These are phyloP conservation scores for Myriangium duriaei DNA, from an alignment of 2,329 filamentous ascomycete genomes.

Conservation along the genomic window DNA sequence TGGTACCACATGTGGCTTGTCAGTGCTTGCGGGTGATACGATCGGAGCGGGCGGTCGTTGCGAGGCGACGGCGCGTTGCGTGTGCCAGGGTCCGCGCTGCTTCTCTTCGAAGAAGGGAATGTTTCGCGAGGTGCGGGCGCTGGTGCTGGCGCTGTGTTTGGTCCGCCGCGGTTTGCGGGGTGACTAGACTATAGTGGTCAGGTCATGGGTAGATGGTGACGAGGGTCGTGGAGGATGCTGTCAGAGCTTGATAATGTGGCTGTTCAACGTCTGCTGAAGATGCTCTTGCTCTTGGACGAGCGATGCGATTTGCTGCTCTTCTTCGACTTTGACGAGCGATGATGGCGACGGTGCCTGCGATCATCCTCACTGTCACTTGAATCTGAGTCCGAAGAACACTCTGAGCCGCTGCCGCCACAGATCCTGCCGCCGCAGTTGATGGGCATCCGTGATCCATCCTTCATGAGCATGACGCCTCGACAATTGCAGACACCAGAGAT, in stretches of 20 bases:
- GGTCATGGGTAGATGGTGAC: too few species aligned
- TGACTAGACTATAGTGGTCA: too few species aligned
- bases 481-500: constrained; percentile 62
- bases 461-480: constrained; percentile 93
- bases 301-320: constrained; percentile 5
- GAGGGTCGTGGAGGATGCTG: too few species aligned
- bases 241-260: constrained; percentile 38
- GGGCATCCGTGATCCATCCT: constrained; percentile 79
- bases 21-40: too few species aligned
- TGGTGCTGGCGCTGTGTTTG: too few species aligned
- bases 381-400: constrained; percentile 41
- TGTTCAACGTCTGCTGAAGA: neutral
- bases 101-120: too few species aligned
- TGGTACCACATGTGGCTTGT: too few species aligned
- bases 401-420: constrained; percentile 63
- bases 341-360: constrained; percentile 13
- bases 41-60: too few species aligned
- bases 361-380: constrained; percentile 50
- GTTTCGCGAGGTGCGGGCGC: too few species aligned
- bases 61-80: too few species aligned
- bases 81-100: too few species aligned
- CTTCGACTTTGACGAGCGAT: neutral
- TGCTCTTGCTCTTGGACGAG: constrained; percentile 1
- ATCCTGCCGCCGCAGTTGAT: constrained; percentile 85
- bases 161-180: too few species aligned